Base-by-base conservation (phyloP, 2,329 filamentous ascomycete genomes). In the Nigrospora oryzae region DNA sequence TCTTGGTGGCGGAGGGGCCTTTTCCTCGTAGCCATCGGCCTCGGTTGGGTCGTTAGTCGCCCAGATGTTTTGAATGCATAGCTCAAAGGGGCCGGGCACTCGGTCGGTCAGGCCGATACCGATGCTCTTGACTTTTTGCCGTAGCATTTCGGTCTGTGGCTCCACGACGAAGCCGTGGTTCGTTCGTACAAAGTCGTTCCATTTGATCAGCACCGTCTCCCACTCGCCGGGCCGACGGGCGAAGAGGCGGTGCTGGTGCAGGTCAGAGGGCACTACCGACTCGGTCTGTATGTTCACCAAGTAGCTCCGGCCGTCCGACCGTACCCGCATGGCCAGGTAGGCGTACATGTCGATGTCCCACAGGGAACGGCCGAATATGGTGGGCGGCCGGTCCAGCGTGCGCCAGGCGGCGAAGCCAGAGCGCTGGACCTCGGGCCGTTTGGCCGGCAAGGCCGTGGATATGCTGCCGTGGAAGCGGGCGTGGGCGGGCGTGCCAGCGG, bases 211-310 rank as follows among this genome's bases (percentile, higher is more conserved):
- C n/a, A 96, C 78, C 2, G 93, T 96, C 73, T 98, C 91, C 93
- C 93, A 98, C 56, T 90, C 77, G 1, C 89, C 89, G 0, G 86
- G 83, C 10, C 79, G 78, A 57, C 83, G 84, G 10, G 84, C 76
- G 54, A 89, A 95, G 5, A 98, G 67, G 41, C 93, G 75, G 64
- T 98, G 93, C 63, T 98, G 93, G 64, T 97, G 93, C 51, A 98
- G 74, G 63, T 98, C 93, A n/a, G 89, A 91, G 11, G 89, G 86
- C 40, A 95, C 87, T 45, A 98, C 83, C 2, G 86, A 87, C 60
- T 98, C 91, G 3, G 90, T 95, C 70, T 97, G 93, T 14, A 98
- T 71, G 64, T 98, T 98, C 57, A 98, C 81, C 46, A 95, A 88
- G 69, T 97, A 98, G 56, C 87, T 85, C 47, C 93, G 76, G 14